phyloP scores from a whole-genome alignment of 1,139 yeast species.

The Debaryomyces sp. region DNA sequence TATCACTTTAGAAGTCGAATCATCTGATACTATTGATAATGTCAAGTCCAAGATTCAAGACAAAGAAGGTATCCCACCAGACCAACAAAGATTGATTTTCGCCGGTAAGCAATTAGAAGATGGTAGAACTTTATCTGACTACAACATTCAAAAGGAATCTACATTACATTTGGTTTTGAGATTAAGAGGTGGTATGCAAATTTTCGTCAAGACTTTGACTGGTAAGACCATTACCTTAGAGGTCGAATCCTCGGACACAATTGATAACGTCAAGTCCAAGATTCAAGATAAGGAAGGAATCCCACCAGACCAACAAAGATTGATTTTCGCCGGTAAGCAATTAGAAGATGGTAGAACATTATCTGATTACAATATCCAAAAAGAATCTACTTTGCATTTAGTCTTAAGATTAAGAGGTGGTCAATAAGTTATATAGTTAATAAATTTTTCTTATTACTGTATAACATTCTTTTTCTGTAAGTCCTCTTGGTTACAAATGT shows the following conservation, averaged over 20 bases:
- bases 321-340: constrained; percentile 98
- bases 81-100: constrained; percentile 95
- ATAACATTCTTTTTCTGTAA: background rate
- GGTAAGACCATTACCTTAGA: no score
- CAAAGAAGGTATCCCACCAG: constrained; percentile 98
- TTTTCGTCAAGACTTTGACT: no score
- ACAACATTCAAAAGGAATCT: constrained; percentile 25
- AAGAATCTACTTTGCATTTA: constrained; percentile 84
- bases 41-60: constrained; percentile 97
- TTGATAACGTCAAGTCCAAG: constrained; percentile 39
- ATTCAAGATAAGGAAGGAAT: constrained; percentile 98
- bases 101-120: constrained; percentile 99
- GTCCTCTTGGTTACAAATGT: no score
- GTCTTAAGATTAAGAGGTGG: constrained; percentile 73
- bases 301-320: constrained; percentile 98
- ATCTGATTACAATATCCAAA: constrained; percentile 36
- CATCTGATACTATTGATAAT: constrained; percentile 56
- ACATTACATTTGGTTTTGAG: no score
- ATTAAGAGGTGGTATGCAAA: no score
- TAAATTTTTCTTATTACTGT: background rate
- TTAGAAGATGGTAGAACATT: constrained; percentile 94
- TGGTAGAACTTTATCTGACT: constrained; percentile 72
- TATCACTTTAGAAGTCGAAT: constrained; percentile 19
- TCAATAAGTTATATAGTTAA: constrained; percentile 50
- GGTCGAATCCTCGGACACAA: no score